Base-by-base conservation (phyloP, 441 rosid species). In the Bocquillonia castaneifolia region DNA sequence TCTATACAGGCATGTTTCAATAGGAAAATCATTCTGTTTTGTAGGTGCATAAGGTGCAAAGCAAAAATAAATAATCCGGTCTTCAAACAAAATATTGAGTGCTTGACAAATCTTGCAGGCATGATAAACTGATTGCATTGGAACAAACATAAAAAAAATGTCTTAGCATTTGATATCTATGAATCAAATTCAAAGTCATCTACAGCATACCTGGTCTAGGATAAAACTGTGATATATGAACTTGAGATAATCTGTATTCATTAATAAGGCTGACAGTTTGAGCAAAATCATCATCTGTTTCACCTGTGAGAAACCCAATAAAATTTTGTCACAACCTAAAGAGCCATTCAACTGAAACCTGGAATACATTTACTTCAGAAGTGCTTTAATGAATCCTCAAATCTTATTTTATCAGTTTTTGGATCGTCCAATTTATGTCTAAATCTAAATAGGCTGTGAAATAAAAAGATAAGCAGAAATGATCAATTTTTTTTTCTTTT, bases 191-290 rank as follows among this genome's bases (percentile, higher is more conserved):
- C 36, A 32, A 71, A 73, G 50, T 25, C 28, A 67, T 23, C 25
- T 40, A 63, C 54, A 68, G 64, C 66, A 66, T 76, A 85, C 96
- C 99, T 77, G 96, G 96, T 68, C 96, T 83, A 55, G 99, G 97
- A 85, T 93, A 93, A 79, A 91, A 91, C 79, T 93, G 96, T 53
- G 99, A 93, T 68, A 91, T 93, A 68, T 93, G 99, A 78, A 93
- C 94, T 82, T 93, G 99, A 45, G 99, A 68, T 40, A 93, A 77
- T 79, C 85, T 85, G 79, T 90, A 93, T 36, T 84, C 86, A 72
- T 84, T 76, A 52, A 93, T 77, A 40, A 93, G 96, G 71, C 62
- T 63, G 70, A 89, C 87, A 14, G 97, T 91, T 81, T 86, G 81
- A 31, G 79, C 76, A 83, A 93, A 93, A 78, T 93, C 97, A 74